phyloP scores from a whole-genome alignment of 495 filamentous ascomycete species.

The Tuber indicum region DNA sequence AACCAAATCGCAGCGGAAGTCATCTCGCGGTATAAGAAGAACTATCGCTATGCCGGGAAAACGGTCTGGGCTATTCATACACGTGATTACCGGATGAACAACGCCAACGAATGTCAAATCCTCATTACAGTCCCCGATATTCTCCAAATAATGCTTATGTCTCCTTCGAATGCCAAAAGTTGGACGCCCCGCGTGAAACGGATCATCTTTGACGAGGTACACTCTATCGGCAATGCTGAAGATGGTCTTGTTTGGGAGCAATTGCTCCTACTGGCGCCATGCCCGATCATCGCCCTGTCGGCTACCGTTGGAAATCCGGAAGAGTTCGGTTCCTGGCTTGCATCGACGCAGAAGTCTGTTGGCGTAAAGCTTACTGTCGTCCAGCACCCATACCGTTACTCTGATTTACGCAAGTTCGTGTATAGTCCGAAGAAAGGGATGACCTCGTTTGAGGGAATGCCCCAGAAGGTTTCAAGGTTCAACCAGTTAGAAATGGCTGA shows the following conservation, averaged over 20 bases:
- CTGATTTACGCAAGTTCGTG: conserved; percentile 65
- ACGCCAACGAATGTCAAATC: conserved; percentile 65
- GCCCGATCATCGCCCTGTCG: conserved; percentile 71
- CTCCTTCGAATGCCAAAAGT: conserved; percentile 56
- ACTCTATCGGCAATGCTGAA: conserved; percentile 70
- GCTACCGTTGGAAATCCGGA: conserved; percentile 71
- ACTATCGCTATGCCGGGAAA: conserved; percentile 49
- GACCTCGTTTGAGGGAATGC: conserved; percentile 22
- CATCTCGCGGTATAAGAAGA: conserved; percentile 60
- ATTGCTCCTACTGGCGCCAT: conserved; percentile 63
- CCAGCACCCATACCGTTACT: conserved; percentile 60
- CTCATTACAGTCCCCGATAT: conserved; percentile 73
- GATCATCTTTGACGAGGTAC: conserved; percentile 79
- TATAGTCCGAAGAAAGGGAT: conserved; percentile 47
- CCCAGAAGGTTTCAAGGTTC: conserved; percentile 20
- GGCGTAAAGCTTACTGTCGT: conserved; percentile 59
- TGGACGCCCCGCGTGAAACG: conserved; percentile 62
- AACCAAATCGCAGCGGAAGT: conserved; percentile 78
- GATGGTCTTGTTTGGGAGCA: conserved; percentile 79
- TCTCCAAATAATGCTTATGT: conserved; percentile 69
- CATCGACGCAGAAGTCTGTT: conserved; percentile 50
- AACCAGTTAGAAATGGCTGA: conserved; percentile 24
- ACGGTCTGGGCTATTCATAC: conserved; percentile 77
- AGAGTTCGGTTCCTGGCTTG: conserved; percentile 62
- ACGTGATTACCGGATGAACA: conserved; percentile 65